These are phyloP conservation scores for Flagelloscypha sp. DNA, from an alignment of 768 basidiomycete species.

Conservation along the genomic window DNA sequence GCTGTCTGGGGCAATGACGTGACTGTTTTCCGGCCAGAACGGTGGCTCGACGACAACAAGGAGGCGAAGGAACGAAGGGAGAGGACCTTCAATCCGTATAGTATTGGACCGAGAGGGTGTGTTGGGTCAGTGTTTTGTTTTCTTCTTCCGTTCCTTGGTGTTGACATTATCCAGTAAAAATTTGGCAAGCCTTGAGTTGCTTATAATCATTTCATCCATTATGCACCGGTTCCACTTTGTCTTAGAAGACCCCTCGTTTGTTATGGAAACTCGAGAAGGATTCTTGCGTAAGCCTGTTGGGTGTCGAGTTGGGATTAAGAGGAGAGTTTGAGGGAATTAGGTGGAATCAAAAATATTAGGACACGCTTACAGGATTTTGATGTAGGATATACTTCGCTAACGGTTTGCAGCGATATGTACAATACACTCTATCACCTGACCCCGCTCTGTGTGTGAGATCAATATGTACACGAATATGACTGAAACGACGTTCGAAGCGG, in stretches of 20 bases:
- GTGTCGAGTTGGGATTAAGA: conserved; percentile 66
- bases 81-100: conserved; percentile 80
- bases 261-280: conserved; percentile 66
- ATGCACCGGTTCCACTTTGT: conserved; percentile 70
- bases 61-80: conserved; percentile 40
- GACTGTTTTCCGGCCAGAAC: conserved; percentile 68
- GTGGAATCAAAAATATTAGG: too few relatives aligned
- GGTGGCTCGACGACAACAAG: conserved; percentile 73
- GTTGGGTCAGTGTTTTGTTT: not conserved
- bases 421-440: too few relatives aligned
- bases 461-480: too few relatives aligned
- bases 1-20: conserved; percentile 73
- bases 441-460: too few relatives aligned
- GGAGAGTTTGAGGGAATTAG: too few relatives aligned
- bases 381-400: too few relatives aligned
- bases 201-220: conserved; percentile 76
- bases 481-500: too few relatives aligned
- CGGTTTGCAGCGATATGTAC: too few relatives aligned
- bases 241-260: conserved; percentile 37
- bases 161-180: conserved; percentile 47
- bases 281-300: conserved; percentile 78
- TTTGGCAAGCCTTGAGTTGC: conserved; percentile 69
- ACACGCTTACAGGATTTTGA: too few relatives aligned
- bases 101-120: conserved; percentile 62
- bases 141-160: conserved; percentile 6